Base-by-base conservation (phyloP, 495 filamentous ascomycete species). In the Talaromyces wortmannii region DNA sequence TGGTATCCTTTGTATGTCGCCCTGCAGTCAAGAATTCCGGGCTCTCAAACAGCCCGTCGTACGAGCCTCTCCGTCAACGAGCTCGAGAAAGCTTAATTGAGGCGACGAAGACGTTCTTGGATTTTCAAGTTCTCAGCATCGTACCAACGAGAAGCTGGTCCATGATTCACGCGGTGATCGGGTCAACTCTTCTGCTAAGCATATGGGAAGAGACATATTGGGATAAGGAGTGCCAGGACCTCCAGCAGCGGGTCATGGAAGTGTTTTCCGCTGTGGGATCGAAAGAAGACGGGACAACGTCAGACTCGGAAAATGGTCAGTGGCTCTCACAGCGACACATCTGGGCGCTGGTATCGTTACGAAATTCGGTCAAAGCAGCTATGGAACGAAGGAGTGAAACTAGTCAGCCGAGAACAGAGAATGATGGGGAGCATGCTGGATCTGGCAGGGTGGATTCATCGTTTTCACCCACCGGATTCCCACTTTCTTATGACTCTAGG, bases 161-260 rank as follows among this genome's bases (percentile, higher is more conserved):
- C 0, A 74, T 74, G 69, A 62, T 72, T 8, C 67, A 70, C 54
- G 69, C 69, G 0, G 70, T 67, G 5, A 49, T 72, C 0, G 72
- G 67, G 45, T 74, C 70, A 0, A 70, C 68, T 0, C 47, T 74
- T 12, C 61, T 74, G 3, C 66, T 74, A 7, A 70, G 67, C 29
- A 70, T 70, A 33, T 74, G 69, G 70, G 63, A 69, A 43, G 69
- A 70, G 44, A 74, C 70, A 0, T 62, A 66, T 2, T 60, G 69
- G 52, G 67, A 74, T 45, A 36, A 57, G 0, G 67, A 72, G 52
- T 72, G 68, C 44, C 62, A 59, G 12, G 54, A 61, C 31, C 42
- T 72, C 30, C 70, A 74, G 45, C 66, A 69, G 48, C 50, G 45
- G 7, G 70, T 69, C 0, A 70, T 72, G 16, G 66, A 69, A 23